Conservation (phyloP, 345 rosid genomes). For the Arabis hirsuta region DNA sequence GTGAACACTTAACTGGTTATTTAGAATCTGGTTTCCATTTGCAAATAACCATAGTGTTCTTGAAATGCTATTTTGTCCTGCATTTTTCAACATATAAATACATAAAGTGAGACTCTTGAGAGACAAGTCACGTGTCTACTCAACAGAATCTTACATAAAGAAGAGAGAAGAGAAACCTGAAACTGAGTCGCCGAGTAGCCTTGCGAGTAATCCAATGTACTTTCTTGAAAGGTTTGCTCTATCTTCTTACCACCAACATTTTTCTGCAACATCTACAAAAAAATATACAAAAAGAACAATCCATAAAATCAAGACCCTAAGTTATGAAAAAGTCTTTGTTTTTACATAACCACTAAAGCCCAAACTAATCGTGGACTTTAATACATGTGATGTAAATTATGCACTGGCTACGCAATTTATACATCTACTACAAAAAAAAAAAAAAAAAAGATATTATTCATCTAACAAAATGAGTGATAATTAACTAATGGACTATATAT, state of each 20-base stretch:
- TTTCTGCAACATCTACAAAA: constrained; percentile 39
- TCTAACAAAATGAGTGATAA: not conserved
- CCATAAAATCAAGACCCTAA: not conserved
- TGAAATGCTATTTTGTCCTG: constrained; percentile 39
- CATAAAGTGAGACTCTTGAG: constrained; percentile 18
- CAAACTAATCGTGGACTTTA: constrained; percentile 11
- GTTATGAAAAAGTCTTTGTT: too few species aligned
- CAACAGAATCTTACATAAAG: constrained; percentile 20
- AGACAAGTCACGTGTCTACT: constrained; percentile 35
- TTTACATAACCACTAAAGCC: too few species aligned
- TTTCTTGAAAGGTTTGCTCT: constrained; percentile 58
- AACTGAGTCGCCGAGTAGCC: constrained; percentile 68
- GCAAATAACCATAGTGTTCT: constrained; percentile 38
- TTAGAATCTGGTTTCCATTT: constrained; percentile 36
- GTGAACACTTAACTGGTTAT: constrained; percentile 27
- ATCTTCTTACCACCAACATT: constrained; percentile 44
- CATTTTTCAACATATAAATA: constrained; percentile 24
- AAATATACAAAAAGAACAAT: not conserved
- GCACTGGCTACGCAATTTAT: not conserved
- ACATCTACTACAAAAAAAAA: not conserved
- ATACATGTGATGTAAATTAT: not conserved
- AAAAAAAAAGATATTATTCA: not conserved
- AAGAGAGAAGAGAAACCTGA: constrained; percentile 51
- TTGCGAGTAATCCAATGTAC: constrained; percentile 63
- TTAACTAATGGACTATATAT: constrained; percentile 1